Conservation (phyloP, 2,329 filamentous ascomycete species). For the Penicillium aurantiogriseum region DNA sequence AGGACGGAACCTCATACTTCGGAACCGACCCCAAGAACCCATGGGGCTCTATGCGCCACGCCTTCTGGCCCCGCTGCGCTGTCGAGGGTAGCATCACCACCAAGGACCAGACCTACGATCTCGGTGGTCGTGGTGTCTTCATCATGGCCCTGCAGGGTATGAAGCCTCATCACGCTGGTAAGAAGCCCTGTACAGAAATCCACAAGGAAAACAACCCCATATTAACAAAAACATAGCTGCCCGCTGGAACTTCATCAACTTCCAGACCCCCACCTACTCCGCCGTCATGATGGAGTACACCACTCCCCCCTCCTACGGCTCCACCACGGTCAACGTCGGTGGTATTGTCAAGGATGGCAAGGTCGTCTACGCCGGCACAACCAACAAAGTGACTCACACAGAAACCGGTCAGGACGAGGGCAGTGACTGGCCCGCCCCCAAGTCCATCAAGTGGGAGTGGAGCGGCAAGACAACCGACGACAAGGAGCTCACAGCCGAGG, state of each 20-base stretch:
- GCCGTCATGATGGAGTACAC: conserved; percentile 95
- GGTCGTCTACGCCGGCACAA: conserved; percentile 69
- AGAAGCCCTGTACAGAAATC: conserved; percentile 18
- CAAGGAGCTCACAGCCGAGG: conserved; percentile 65
- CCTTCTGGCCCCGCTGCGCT: conserved; percentile 87
- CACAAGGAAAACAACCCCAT: not conserved
- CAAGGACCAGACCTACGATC: conserved; percentile 74
- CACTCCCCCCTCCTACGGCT: conserved; percentile 88
- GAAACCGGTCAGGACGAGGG: conserved; percentile 68
- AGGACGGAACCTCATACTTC: conserved; percentile 78
- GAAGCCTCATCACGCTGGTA: conserved; percentile 95
- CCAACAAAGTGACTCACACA: conserved; percentile 66
- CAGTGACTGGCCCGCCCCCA: conserved; percentile 87
- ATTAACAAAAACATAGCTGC: conserved; percentile 53
- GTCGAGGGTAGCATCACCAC: conserved; percentile 83
- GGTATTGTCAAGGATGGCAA: conserved; percentile 78
- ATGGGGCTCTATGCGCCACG: conserved; percentile 90
- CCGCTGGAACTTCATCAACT: conserved; percentile 90
- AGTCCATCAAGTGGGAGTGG: conserved; percentile 73
- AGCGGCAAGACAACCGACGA: conserved; percentile 73
- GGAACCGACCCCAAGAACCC: conserved; percentile 82
- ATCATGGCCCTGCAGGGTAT: conserved; percentile 90
- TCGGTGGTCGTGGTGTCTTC: conserved; percentile 77
- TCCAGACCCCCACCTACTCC: conserved; percentile 82
- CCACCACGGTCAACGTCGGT: conserved; percentile 78